Percentiles rank a stretch among this genome's conserved stretches.
phyloP scores from a whole-genome alignment of 768 basidiomycete genomes.

The Lactarius trivialis region DNA sequence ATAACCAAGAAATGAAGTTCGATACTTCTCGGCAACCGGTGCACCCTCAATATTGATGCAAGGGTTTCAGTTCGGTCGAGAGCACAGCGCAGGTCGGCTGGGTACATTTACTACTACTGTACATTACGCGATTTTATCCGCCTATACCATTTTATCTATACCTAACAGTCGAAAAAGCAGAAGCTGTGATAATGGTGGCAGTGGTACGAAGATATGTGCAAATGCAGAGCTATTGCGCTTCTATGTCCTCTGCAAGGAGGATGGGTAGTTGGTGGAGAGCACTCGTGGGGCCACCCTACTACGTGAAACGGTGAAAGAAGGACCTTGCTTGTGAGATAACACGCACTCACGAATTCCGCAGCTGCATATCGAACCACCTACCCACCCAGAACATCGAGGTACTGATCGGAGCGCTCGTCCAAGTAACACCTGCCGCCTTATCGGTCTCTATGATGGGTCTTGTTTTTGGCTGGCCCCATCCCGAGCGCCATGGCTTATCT shows the following conservation, averaged over 20 bases:
- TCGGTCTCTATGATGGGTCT: neutral
- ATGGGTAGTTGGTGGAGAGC: neutral
- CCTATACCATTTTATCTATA: neutral
- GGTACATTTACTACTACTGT: neutral
- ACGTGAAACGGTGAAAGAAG: neutral
- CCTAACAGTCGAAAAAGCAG: neutral
- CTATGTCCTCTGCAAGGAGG: neutral
- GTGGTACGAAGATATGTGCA: neutral
- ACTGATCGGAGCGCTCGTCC: neutral
- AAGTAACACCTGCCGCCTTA: neutral
- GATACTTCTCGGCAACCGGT: neutral
- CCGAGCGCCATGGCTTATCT: slow-evolving; percentile 7
- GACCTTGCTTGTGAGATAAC: neutral
- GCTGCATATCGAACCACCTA: neutral
- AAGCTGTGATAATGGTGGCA: neutral
- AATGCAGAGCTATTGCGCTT: neutral
- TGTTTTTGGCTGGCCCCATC: neutral
- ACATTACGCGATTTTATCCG: neutral
- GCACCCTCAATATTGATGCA: neutral
- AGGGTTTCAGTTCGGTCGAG: neutral
- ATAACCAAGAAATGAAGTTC: neutral
- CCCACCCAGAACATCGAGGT: neutral
- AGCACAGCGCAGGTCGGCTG: neutral
- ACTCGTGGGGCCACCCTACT: neutral
- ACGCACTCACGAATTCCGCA: neutral